Base-by-base conservation (phyloP, 202 grass and related monocot genomes). In the Setaria viridis region DNA sequence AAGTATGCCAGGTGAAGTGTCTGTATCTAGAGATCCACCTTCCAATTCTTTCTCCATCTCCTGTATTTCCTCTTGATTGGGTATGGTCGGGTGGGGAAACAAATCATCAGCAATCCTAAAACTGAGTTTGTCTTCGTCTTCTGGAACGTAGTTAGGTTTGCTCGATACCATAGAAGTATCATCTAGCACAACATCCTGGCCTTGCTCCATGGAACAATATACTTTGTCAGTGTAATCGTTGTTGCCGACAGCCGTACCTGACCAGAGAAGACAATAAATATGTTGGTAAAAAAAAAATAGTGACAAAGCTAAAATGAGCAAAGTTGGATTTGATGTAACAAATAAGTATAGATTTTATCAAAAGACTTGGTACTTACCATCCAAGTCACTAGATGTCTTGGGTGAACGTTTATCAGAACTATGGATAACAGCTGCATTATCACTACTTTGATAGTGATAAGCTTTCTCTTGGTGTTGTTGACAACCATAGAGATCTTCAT, bases 301-400 rank as follows among this genome's bases (percentile, higher is more conserved):
- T 9, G 64, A 75, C 19, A 53, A 25, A 70, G 67, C n/a, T 12
- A 84, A 65, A 83, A 47, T 15, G 35, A 41, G 29, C 15, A 87
- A 63, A 59, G 32, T 35, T 59, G 21, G 32, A 72, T 74, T 69
- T 37, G 62, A 66, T 54, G 46, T 50, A 85, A 82, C 50, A 87
- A 53, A 82, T 37, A 21, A 68, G 9, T 76, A 72, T 30, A 53
- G 35, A 42, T 65, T 86, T 70, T 80, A 72, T 74, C 8, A 47
- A 90, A 78, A 90, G 34, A 85, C 39, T 85, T 73, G 73, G 80
- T 74, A 82, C 66, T 83, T 98, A 98, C 95, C 86, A 92, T 89
- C 82, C 51, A 81, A 80, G 64, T n/a, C 75, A 80, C 85, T 79
- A 85, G 76, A 78, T 73, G 55, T 59, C 79, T 85, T 53, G 76